These are phyloP conservation scores for Trichoderma guizhouense DNA, from an alignment of 2,329 filamentous ascomycete genomes.

Conservation along the genomic window DNA sequence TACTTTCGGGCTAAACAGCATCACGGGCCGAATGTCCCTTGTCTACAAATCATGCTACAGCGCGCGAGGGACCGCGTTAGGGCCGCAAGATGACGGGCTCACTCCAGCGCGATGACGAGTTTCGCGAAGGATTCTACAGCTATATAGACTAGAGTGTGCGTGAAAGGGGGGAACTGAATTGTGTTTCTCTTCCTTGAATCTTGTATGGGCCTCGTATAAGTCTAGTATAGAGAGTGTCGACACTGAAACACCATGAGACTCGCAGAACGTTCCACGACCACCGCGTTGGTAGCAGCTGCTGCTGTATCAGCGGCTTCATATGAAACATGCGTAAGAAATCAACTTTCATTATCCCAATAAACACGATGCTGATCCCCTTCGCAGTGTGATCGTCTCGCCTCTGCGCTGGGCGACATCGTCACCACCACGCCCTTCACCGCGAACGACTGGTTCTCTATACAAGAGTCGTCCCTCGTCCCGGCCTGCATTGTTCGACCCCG, in stretches of 20 bases:
- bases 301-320: background rate
- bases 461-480: background rate
- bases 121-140: background rate
- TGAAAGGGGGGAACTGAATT: background rate
- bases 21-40: conserved; percentile 10
- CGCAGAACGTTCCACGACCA: background rate
- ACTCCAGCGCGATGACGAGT: background rate
- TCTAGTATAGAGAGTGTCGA: background rate
- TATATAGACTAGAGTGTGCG: background rate
- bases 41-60: background rate
- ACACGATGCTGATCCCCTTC: background rate
- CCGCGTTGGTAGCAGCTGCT: background rate
- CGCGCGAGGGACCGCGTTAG: background rate
- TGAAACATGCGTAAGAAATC: background rate
- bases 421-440: conserved; percentile 7
- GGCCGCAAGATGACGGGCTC: background rate
- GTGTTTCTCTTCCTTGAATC: background rate
- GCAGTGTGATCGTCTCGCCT: conserved; percentile 3
- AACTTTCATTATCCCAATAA: background rate
- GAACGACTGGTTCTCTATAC: background rate
- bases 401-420: background rate
- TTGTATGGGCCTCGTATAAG: background rate
- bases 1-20: background rate
- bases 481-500: conserved; percentile 19
- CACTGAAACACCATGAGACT: background rate